Conservation (phyloP, 495 filamentous ascomycete species). For the Letharia columbiana region DNA sequence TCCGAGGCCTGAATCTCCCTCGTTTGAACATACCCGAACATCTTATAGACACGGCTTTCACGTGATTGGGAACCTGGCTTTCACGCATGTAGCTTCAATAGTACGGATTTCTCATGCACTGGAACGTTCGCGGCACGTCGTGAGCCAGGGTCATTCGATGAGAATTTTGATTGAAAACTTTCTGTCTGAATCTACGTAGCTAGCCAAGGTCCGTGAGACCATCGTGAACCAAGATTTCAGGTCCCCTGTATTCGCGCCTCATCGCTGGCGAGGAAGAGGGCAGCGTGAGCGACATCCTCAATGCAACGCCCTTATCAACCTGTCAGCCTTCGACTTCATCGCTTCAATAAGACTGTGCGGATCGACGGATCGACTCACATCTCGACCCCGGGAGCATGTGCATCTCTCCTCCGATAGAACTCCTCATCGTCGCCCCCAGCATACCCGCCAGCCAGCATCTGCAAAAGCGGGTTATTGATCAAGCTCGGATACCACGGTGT, state of each 20-base stretch:
- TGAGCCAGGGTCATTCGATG: too few relatives aligned
- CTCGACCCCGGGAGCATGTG: background rate
- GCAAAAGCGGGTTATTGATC: background rate
- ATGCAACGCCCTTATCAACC: conserved; percentile 35
- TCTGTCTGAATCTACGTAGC: background rate
- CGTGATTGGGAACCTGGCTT: too few relatives aligned
- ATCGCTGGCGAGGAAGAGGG: conserved; percentile 42
- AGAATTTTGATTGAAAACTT: background rate
- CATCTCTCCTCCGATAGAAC: background rate
- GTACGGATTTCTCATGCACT: too few relatives aligned
- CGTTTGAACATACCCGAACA: background rate
- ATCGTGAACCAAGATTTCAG: conserved; percentile 39
- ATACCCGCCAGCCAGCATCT: background rate
- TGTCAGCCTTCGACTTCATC: background rate
- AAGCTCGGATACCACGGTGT: background rate
- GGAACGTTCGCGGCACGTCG: too few relatives aligned
- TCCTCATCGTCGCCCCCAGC: conserved; percentile 2
- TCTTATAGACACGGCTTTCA: background rate
- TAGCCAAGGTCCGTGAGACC: background rate
- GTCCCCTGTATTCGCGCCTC: conserved; percentile 45
- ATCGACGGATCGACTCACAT: background rate
- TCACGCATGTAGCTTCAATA: too few relatives aligned
- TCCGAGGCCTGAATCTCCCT: too few relatives aligned
- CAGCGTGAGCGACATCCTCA: conserved; percentile 46
- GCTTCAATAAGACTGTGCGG: background rate